Base-by-base conservation (phyloP, 108 stramenopile species). In the Cyclostephanos tholiformis region DNA sequence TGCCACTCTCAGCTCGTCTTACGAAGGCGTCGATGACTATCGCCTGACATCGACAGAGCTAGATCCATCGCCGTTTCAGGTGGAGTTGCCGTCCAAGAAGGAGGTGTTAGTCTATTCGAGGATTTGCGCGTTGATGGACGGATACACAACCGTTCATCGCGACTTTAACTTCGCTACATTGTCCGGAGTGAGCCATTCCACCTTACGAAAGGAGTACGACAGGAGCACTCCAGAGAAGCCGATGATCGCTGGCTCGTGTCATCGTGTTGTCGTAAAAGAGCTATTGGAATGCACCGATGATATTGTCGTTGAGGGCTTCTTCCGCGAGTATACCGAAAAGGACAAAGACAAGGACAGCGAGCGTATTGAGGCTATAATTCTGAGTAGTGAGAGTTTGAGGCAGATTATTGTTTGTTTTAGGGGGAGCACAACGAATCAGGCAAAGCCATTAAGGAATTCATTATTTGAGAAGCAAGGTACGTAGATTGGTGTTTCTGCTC, bases 361-460 rank as follows among this genome's bases (percentile, higher is more conserved):
- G 56, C 77, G 82, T 12, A 20, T 84, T 19, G 92, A 93, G 57
- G 87, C 68, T 14, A 70, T 74, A 30, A 84, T 93, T 27, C 84
- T 93, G 59, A 82, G 84, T 49, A 84, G 88, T 56, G 87, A 88
- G 66, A 80, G 56, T 25, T 52, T 73, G 19, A 68, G 87, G 20
- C 86, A 93, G 55, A 79, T 93, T 67, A 76, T 88, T 66, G 88
- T 85, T n/a, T 88, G 87, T 25, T 86, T 80, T 76, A 76, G 88
- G 22, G 90, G 89, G 4, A 89, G 88, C 30, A 82, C 87, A 6
- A 79, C 88, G 23, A 82, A 77, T 67, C 89, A 89, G 76, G 65
- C 74, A 1, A 91, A 87, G 70, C 82, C 77, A 23, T 52, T 82
- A 39, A 82, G 55, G 76, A 69, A 53, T 56, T 32, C 30, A n/a